Evolutionary conservation across 2,329 filamentous ascomycete genomes (phyloP), one percentile per base, ranked within the genome.

Genomic region (Corynespora cassiicola): DNA sequence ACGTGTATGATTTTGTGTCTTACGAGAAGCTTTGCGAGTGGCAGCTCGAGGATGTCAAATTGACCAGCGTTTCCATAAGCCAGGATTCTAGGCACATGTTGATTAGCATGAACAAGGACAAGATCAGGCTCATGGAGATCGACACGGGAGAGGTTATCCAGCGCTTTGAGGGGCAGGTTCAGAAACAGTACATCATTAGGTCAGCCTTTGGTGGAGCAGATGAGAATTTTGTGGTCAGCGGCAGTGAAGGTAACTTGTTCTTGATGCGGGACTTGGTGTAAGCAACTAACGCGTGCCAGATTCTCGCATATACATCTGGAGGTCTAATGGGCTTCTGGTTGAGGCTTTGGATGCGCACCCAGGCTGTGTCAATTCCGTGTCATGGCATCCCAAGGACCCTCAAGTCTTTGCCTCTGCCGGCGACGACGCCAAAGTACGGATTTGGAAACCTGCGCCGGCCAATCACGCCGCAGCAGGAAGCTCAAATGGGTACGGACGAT

Each of bases 151-250:
- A 85, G 20, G 75, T 85, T n/a, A 75, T 92, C 4, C 85, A 87
- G 52, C 84, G 78, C 52, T 97, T 88, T 62, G 75, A 81, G 11
- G 91, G 90, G 0, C 87, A 91, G 46, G 80, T 78, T 27, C 88
- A 90, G 47, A 85, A 83, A 36, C 74, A 86, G 2, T 96, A 76
- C 61, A 80, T 96, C 38, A 95, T 99, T 42, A 80, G 92, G 33
- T 88, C 85, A 56, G 75, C 78, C 0, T 94, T 96, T 69, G 94
- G 94, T 12, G 94, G 94, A 20, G 91, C 92, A 1, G 86, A 88
- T 42, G 90, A 96, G 71, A 91, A 86, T 63, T 96, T 96, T 66
- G 86, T 97, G 7, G 77, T 95, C 18, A 92, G 88, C 58, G 94
- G 94, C 8, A 96, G 90, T 58, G 90, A 96, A 79, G 87, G 89